Percentiles rank a stretch among this genome's conserved stretches.
These are phyloP conservation scores for Trichoderma sp. DNA, from an alignment of 2,329 filamentous ascomycete genomes.

Conservation along the genomic window DNA sequence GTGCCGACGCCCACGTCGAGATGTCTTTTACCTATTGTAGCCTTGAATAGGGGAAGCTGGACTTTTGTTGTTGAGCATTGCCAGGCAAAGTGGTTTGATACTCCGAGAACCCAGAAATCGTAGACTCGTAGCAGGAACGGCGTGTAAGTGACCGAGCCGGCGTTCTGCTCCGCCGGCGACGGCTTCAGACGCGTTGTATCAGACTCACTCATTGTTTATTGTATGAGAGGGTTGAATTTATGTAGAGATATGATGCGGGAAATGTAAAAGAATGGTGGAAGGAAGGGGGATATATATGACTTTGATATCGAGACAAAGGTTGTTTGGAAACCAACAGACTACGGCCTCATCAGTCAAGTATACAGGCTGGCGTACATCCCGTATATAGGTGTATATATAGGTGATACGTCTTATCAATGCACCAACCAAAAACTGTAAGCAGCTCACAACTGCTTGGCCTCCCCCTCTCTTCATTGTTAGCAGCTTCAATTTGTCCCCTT, in stretches of 20 bases:
- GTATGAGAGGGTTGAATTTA: background rate
- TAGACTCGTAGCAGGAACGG: constrained; percentile 42
- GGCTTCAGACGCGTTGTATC: background rate
- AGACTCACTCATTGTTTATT: background rate
- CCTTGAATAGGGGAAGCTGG: constrained; percentile 41
- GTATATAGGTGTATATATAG: background rate
- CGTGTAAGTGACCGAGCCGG: constrained; percentile 23
- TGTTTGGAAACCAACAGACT: background rate
- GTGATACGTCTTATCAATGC: background rate
- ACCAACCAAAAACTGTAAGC: background rate
- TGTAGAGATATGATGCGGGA: background rate
- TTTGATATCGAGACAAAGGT: background rate
- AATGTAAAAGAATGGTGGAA: background rate
- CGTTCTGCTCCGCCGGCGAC: background rate
- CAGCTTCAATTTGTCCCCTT: constrained; percentile 1
- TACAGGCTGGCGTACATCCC: background rate
- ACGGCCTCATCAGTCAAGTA: background rate
- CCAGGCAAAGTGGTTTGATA: constrained; percentile 47
- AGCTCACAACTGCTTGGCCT: background rate
- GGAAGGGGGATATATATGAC: background rate
- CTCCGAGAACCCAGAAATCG: constrained; percentile 47
- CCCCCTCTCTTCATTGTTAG: background rate
- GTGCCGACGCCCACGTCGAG: constrained; percentile 48
- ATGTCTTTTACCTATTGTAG: constrained; percentile 43
- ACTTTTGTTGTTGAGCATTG: constrained; percentile 38